Conservation (phyloP, 441 rosid species). For the Erodium texanum region DNA sequence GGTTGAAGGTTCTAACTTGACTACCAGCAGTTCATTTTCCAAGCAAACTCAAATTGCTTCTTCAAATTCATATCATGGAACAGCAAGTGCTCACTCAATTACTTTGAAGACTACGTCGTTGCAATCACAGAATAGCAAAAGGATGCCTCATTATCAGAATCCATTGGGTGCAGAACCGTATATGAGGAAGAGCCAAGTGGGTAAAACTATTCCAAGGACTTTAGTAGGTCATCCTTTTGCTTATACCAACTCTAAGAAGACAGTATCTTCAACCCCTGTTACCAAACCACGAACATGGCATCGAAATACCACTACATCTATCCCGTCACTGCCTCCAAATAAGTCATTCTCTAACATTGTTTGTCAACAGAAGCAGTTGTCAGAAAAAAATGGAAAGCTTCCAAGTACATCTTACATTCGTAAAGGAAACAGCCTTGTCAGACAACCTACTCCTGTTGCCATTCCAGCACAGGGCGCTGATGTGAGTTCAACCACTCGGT, state of each 20-base stretch:
- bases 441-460: constrained; percentile 43
- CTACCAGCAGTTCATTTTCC: constrained; percentile 2
- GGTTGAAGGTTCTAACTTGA: constrained; percentile 29
- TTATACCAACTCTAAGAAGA: constrained; percentile 2
- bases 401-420: constrained; percentile 58
- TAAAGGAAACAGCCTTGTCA: constrained; percentile 90
- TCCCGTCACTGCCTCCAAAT: constrained; percentile 28
- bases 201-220: constrained; percentile 3
- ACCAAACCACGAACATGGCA: constrained; percentile 43
- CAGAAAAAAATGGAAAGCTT: constrained; percentile 26
- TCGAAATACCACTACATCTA: constrained; percentile 36
- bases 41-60: not conserved
- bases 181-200: constrained; percentile 1
- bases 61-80: not conserved
- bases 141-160: not conserved
- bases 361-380: constrained; percentile 36
- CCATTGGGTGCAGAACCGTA: not conserved
- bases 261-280: not conserved
- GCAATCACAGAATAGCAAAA: not conserved
- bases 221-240: not conserved
- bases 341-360: constrained; percentile 31
- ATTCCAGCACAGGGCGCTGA: constrained; percentile 32
- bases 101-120: not conserved
- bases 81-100: constrained; percentile 4
- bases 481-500: constrained; percentile 35